Base-by-base conservation (phyloP, 176 grass and related monocot genomes). In the Eragrostis nindensis region DNA sequence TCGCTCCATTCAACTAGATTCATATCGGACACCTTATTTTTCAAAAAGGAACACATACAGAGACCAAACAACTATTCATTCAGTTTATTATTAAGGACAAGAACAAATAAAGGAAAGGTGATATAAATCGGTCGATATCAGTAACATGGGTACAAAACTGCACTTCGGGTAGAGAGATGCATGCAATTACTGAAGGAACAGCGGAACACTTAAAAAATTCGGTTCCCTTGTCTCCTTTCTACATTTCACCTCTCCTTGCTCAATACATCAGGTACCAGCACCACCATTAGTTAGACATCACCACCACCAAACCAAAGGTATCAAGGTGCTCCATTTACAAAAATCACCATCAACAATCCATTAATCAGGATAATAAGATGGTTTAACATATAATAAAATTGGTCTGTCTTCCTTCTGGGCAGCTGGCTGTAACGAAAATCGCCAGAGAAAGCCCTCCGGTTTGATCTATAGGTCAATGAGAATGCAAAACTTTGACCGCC, bases 151-250 rank as follows among this genome's bases (percentile, higher is more conserved):
- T n/a, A n/a, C n/a, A n/a, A n/a, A 64, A 62, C 42, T 74, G 76
- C 40, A 55, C 9, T 57, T 68, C 8, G 54, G n/a, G 48, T 41
- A 65, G 79, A 75, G 44, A 63, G 60, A 60, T 60, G 0, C 38
- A 88, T 88, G 78, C 55, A 64, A 80, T 71, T 86, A 78, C 41
- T 80, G 27, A 75, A 92, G 90, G 90, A 92, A n/a, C n/a, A n/a
- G n/a, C n/a, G n/a, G n/a, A n/a, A 89, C 86, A 15, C 86, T 36
- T 75, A 30, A 89, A 89, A 90, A 91, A 77, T 39, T 70, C 0
- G 83, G 90, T 92, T 92, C 90, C 86, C 75, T 72, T 71, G 70
- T 88, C 74, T 64, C 59, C 42, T 64, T 88, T 82, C 39, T 53
- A 76, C 73, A 80, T 50, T 75, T 71, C 75, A 83, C 39, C 78